phyloP scores from a whole-genome alignment of 352 stramenopile genomes.

The Phytopythium litorale region DNA sequence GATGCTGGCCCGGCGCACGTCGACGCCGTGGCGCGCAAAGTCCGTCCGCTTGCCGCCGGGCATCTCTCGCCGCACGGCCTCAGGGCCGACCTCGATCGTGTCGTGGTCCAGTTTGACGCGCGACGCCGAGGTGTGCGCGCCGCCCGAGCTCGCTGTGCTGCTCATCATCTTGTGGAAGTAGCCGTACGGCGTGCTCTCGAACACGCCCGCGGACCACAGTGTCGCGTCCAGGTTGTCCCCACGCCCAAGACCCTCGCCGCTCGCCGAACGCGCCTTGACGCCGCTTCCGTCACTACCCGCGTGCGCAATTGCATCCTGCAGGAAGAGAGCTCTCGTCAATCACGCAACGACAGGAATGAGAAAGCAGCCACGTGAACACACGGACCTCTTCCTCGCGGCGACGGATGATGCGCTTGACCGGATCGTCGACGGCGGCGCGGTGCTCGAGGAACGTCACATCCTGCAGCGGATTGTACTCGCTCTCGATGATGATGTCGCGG shows the following conservation, averaged over 20 bases:
- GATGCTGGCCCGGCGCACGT: slow-evolving; percentile 46
- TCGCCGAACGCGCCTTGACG: slow-evolving; percentile 5
- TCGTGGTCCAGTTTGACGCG: slow-evolving; percentile 71
- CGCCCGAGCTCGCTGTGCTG: slow-evolving; percentile 33
- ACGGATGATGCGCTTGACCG: slow-evolving; percentile 55
- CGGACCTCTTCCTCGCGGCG: slow-evolving; percentile 58
- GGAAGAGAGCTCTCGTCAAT: background rate
- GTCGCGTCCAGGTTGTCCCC: slow-evolving; percentile 73
- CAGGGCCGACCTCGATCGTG: slow-evolving; percentile 45
- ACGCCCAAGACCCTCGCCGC: slow-evolving; percentile 19
- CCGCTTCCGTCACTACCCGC: slow-evolving; percentile 22
- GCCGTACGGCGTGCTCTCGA: slow-evolving; percentile 76
- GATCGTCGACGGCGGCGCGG: slow-evolving; percentile 51
- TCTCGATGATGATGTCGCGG: slow-evolving; percentile 84
- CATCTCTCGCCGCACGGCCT: slow-evolving; percentile 43
- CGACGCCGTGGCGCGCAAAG: slow-evolving; percentile 33
- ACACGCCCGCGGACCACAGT: slow-evolving; percentile 66
- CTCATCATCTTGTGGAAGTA: slow-evolving; percentile 87
- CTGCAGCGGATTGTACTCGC: slow-evolving; percentile 76
- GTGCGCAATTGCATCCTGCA: slow-evolving; percentile 43
- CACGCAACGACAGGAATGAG: background rate
- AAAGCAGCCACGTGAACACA: background rate
- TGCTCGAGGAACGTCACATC: slow-evolving; percentile 57
- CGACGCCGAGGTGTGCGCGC: slow-evolving; percentile 55
- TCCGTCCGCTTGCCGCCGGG: slow-evolving; percentile 63